Evolutionary conservation across 2,329 filamentous ascomycete species (phyloP).

Genomic region (Sarocladium oryzae): DNA sequence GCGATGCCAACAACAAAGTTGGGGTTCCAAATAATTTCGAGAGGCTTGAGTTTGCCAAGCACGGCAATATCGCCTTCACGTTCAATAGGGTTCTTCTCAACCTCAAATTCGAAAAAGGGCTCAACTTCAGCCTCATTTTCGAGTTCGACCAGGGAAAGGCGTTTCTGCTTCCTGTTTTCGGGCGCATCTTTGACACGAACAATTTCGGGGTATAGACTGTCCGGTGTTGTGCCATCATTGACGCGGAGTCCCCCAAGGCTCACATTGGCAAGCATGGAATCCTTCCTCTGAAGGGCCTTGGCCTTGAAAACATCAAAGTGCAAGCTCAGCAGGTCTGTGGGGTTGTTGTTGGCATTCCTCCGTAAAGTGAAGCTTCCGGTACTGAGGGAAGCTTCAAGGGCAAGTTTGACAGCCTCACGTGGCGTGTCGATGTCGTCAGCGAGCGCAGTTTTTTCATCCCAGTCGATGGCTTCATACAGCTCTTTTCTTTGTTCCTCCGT

Average conservation of each 20-base stretch:
- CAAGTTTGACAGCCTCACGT: conserved; percentile 84
- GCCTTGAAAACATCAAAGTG: conserved; percentile 94
- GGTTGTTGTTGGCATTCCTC: conserved; percentile 54
- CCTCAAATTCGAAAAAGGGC: conserved; percentile 84
- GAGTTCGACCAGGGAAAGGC: conserved; percentile 48
- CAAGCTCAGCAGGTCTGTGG: conserved; percentile 76
- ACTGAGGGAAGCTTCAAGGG: conserved; percentile 86
- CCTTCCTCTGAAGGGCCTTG: conserved; percentile 80
- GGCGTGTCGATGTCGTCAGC: conserved; percentile 84
- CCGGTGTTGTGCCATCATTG: conserved; percentile 90
- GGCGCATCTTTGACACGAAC: conserved; percentile 89
- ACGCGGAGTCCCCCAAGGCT: conserved; percentile 89
- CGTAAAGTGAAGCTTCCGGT: conserved; percentile 95
- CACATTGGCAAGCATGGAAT: conserved; percentile 82
- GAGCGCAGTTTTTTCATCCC: conserved; percentile 91
- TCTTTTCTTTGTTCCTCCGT: conserved; percentile 95
- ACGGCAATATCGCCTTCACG: conserved; percentile 86
- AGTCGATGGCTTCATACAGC: conserved; percentile 95
- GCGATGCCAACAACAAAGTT: conserved; percentile 84
- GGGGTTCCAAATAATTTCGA: conserved; percentile 97
- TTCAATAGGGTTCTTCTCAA: conserved; percentile 94
- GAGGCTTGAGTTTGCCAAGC: conserved; percentile 84
- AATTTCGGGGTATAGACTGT: conserved; percentile 89
- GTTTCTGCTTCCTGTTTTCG: conserved; percentile 36
- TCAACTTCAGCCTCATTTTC: conserved; percentile 47